These are phyloP conservation scores for Triticum dicoccoides DNA, from an alignment of 176 grass and related monocot species.

Conservation along the genomic window DNA sequence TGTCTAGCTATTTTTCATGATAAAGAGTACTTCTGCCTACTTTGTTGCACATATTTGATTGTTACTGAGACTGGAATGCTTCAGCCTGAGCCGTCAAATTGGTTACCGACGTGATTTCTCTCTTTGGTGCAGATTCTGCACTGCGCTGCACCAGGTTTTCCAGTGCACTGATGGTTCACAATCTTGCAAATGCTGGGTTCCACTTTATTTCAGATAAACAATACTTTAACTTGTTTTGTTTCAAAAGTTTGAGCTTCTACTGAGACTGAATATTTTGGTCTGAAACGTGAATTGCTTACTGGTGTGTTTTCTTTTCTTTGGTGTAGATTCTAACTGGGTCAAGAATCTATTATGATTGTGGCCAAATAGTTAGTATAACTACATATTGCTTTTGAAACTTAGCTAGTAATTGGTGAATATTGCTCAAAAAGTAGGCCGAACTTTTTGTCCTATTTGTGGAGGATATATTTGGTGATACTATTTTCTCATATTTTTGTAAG, in stretches of 20 bases:
- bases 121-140: slow-evolving; percentile 14
- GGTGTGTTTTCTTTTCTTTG: neutral
- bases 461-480: too few species aligned
- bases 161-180: neutral
- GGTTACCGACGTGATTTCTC: neutral
- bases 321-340: neutral
- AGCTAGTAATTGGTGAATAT: too few species aligned
- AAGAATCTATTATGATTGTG: too few species aligned
- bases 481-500: too few species aligned
- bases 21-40: neutral
- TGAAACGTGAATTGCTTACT: neutral
- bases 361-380: too few species aligned
- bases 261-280: neutral
- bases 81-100: neutral
- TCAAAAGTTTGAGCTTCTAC: too few species aligned
- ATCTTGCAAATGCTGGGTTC: neutral
- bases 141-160: neutral
- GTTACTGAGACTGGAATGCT: slow-evolving; percentile 9
- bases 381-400: too few species aligned
- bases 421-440: too few species aligned
- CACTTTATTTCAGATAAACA: neutral
- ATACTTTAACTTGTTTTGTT: neutral
- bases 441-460: too few species aligned
- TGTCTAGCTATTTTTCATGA: slow-evolving; percentile 21
- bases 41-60: slow-evolving; percentile 16